Evolutionary conservation across 2,329 filamentous ascomycete species (phyloP), one percentile per base, ranked within the genome.

Genomic region (Fusarium beomiforme): DNA sequence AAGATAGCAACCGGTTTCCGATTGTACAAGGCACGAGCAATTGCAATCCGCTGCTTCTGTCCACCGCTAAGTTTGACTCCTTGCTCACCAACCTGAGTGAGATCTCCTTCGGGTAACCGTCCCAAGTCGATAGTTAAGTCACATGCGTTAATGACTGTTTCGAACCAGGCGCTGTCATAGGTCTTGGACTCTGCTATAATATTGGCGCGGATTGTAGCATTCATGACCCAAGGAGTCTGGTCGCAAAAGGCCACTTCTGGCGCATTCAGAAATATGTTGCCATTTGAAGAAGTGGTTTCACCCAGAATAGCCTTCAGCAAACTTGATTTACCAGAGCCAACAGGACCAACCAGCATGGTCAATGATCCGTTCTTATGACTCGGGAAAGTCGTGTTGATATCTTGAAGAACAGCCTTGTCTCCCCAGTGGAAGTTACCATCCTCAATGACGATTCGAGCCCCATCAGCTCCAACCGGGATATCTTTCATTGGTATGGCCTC

Each of bases 41-140:
- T 75, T 1, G 79, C 74, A 10, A 81, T 69, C 39, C 79, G 70
- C 51, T 81, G 78, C 36, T 78, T 80, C 46, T 81, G 80, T 2
- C 79, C 79, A 29, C 80, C 79, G 23, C 79, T 81, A 0, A 81
- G 63, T 19, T 79, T 79, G 14, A 79, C 60, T 14, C 79, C 79
- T 10, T 79, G 78, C 29, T 78, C 76, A 1, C 79, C 79, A 21
- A 79, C 75, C 17, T 75, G 39, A 0, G 78, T 77, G 12, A 75
- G 57, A 13, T 74, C 70, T 1, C 79, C 75, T 7, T 67, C 42
- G 1, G 77, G 69, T 5, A 80, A 46, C 9, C 65, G 60, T 1
- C 46, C 57, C 11, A 80, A 46, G 31, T 83, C 81, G 3, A 71
- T 64, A 3, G 70, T 49, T 23, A 83, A 67, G 37, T 78, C 79